Base-by-base conservation (phyloP, 2,329 filamentous ascomycete species). In the Ophiostoma ips region DNA sequence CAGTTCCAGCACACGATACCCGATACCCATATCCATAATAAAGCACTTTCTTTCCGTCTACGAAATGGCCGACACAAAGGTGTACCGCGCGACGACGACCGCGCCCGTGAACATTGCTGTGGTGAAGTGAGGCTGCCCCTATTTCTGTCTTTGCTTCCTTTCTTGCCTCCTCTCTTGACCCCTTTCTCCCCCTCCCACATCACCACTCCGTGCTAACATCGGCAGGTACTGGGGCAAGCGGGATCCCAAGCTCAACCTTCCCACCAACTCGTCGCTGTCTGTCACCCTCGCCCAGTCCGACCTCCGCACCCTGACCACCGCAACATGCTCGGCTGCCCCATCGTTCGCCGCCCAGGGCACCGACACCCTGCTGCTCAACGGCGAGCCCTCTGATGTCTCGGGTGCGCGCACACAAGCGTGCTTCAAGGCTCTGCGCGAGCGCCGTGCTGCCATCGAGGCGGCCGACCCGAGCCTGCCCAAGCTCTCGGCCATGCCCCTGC, bases 71-170 rank as follows among this genome's bases (percentile, higher is more conserved):
- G 71, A 72, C 58, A 67, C 60, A 49, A 73, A 71, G 51, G 76
- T 96, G 61, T 89, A 94, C 72, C 84, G 88, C 61, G 87, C 92
- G 59, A 95, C 86, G 72, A 95, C 92, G 53, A 96, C 89, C 56
- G 92, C 92, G 37, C 92, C 90, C 13, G 90, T 96, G 63, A 96
- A 96, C 73, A 96, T 96, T 64, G 90, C 90, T 57, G 89, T 96
- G 52, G 92, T 96, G 71, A 96, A 96, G 84, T 94, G 62, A 49
- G 65, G 8, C 31, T n/a, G 33, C 51, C 35, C 34, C 47, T 43
- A 50, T 56, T 51, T 48, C 46, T 52, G 38, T 51, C 34, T 43
- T 49, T 41, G 44, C 19, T 28, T 54, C 55, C 50, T 9, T 33
- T 30, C 16, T 18, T 36, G 34, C 13, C 3, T 40, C n/a, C 18